Percentiles rank a stretch among this genome's conserved stretches.
Conservation (phyloP, 2,329 filamentous ascomycete species). For the Ceratocystis cacaofunesta region DNA sequence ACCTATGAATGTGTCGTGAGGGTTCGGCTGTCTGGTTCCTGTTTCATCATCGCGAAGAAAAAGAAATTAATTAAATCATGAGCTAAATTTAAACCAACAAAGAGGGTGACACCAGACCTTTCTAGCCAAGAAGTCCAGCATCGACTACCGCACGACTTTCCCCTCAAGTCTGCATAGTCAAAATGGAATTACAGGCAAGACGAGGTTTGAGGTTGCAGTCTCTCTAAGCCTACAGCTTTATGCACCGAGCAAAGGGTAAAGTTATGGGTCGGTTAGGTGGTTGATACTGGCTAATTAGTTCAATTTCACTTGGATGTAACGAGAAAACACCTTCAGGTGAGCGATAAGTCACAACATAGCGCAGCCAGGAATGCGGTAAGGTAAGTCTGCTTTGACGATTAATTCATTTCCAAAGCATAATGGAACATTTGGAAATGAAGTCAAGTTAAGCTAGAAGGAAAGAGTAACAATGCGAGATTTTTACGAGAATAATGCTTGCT, state of each 20-base stretch:
- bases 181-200: not conserved
- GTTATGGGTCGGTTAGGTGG: no score
- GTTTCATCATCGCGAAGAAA: not conserved
- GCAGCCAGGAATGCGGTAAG: no score
- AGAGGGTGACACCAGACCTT: not conserved
- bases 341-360: no score
- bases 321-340: no score
- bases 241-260: no score
- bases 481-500: no score
- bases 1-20: not conserved
- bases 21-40: not conserved
- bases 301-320: no score
- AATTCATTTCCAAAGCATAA: not conserved
- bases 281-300: no score
- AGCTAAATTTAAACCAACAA: not conserved
- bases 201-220: not conserved
- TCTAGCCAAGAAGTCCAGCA: not conserved
- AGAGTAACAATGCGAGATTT: not conserved
- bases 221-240: not conserved
- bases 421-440: not conserved
- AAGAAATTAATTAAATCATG: not conserved
- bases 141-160: not conserved
- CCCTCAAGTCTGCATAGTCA: no score
- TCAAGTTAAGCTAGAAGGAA: not conserved
- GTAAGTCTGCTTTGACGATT: not conserved